phyloP scores from a whole-genome alignment of 768 basidiomycete genomes.

The Boletus speciosus region DNA sequence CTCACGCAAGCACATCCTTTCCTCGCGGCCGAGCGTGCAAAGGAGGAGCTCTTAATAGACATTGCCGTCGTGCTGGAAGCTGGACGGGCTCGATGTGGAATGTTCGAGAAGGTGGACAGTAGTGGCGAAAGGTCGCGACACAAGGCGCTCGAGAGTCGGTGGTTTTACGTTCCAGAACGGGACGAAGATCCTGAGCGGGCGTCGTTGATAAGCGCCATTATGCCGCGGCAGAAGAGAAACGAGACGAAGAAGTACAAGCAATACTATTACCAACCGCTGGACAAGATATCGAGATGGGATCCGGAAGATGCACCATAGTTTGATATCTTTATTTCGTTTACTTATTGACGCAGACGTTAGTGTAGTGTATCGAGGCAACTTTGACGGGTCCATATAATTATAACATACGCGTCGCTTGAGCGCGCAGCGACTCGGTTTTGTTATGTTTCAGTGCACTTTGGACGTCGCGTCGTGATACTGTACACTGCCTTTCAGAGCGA shows the following conservation, averaged over 20 bases:
- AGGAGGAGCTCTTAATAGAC: constrained; percentile 45
- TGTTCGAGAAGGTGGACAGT: constrained; percentile 72
- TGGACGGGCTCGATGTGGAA: constrained; percentile 46
- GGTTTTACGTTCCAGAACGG: constrained; percentile 74
- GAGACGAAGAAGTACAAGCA: constrained; percentile 84
- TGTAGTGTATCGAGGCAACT: constrained; percentile 18
- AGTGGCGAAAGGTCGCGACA: constrained; percentile 52
- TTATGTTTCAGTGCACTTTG: constrained; percentile 8
- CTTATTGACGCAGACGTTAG: not conserved
- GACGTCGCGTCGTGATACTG: constrained; percentile 2
- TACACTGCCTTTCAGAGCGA: constrained; percentile 14
- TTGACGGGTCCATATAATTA: not conserved
- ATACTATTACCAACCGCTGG: constrained; percentile 77
- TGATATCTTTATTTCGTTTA: constrained; percentile 1
- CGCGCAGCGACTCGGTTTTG: not conserved
- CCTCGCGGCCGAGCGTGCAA: constrained; percentile 36
- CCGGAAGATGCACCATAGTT: constrained; percentile 53
- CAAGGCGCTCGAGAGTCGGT: constrained; percentile 48
- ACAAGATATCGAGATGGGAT: constrained; percentile 72
- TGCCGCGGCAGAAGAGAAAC: constrained; percentile 71
- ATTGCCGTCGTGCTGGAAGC: constrained; percentile 50
- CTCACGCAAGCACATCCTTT: constrained; percentile 54
- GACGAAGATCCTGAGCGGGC: constrained; percentile 74
- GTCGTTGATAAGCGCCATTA: constrained; percentile 60
- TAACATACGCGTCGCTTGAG: not conserved